Base-by-base conservation (phyloP, 169 alveolate genomes). In the Plasmodium falciparum region DNA sequence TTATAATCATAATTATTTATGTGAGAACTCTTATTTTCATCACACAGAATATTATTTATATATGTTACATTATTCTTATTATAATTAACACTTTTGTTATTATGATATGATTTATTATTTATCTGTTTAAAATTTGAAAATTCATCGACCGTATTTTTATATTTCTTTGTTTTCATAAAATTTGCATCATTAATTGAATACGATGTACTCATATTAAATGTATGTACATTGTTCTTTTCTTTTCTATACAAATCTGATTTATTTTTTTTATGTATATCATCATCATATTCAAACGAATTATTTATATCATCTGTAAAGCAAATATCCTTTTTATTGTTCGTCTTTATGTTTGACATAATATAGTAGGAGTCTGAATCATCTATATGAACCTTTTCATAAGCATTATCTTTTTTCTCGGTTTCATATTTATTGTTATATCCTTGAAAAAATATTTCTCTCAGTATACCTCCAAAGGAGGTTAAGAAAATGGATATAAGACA, bases 401-500 rank as follows among this genome's bases (percentile, higher is more conserved):
- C 7, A 56, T 15, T 56, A 2, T 56, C 65, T 15, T 17, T 56
- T 73, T 9, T 7, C 15, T 13, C 47, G 6, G n/a, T n/a, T 17
- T 39, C 49, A 52, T 15, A 11, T 69, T 56, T 56, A 13, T 58
- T 69, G 7, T 56, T 54, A 69, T 83, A 83, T 26, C 70, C 91
- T n/a, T 26, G 56, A 72, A 83, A 83, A 43, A 83, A 83, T 43
- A 83, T 67, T 83, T 83, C 91, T 22, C 91, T 67, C 12, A 83
- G 17, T 17, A 83, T 49, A 9, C 91, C 91, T n/a, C 91, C 83
- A 15, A 56, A 83, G 0, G 91, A 67, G 39, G 91, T 83, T 69
- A 83, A 62, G 12, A 83, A 26, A 58, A 83, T 83, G 50, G 91
- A 83, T n/a, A 69, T 4, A 22, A 83, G 26, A 15, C 91, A 83